Evolutionary conservation across 139 green algal species (phyloP), one percentile per base, ranked within the genome.

Genomic region (Protoeuglena noctilucae): DNA sequence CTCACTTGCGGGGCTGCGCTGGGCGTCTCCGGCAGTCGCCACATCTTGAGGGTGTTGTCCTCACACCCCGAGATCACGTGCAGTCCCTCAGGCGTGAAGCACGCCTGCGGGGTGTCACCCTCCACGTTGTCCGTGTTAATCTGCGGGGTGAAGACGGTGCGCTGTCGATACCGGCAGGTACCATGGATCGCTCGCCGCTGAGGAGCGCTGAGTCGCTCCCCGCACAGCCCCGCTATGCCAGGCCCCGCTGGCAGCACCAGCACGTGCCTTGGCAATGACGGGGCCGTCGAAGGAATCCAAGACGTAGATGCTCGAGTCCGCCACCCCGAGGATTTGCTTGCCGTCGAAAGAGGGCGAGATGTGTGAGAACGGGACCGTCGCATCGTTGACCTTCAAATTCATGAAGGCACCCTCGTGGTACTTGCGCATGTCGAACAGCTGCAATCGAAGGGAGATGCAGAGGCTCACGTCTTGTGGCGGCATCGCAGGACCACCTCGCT

Each of bases 381-480:
- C 34, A 12, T 19, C 12, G 34, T 7, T 43, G 34, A 12, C 9
- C 34, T 43, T 12, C 34, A 94, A 94, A 0, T 74, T 76, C 40
- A 80, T 69, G 63, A 96, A 96, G 19, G 87, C 82, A 1, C 86
- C 86, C 29, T 80, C 61, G 19, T 75, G 66, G 52, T 88, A 93
- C 19, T 73, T 75, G 17, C 71, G 59, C 2, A 75, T 66, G 54
- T 94, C 87, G 64, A 89, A 95, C 43, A 96, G 72, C n/a, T n/a
- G n/a, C n/a, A n/a, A n/a, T n/a, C n/a, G 47, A 70, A 17, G 53
- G 53, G n/a, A 49, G 46, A 16, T 51, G 64, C 9, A 54, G 17
- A 5, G 17, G 5, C 5, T 16, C 16, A 21, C 45, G 45, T 51
- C 9, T 27, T 9, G 16, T 9, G 19, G 17, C 12, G 5, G 45